Evolutionary conservation across 1,284 basidiomycete species (phyloP).

Genomic region (Abortiporus biennis): DNA sequence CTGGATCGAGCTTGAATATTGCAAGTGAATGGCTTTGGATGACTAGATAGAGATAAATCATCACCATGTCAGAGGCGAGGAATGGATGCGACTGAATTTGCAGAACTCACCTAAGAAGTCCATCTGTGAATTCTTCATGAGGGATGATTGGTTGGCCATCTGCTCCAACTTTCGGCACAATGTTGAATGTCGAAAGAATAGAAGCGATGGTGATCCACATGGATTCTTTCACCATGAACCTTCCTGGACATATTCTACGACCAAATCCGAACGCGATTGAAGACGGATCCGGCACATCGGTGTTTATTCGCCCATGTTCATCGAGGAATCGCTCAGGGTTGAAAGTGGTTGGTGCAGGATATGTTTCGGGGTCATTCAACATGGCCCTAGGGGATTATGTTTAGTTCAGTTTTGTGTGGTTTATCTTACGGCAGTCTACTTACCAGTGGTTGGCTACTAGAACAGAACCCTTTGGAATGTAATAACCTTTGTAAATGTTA

Average conservation of each 20-base stretch:
- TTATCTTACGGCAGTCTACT: background rate
- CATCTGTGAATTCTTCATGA: conserved; percentile 7
- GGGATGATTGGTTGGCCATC: conserved; percentile 9
- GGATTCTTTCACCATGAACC: conserved; percentile 8
- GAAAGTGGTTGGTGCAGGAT: conserved; percentile 10
- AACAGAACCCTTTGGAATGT: conserved; percentile 15
- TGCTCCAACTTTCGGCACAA: conserved; percentile 8
- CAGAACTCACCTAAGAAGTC: conserved; percentile 9
- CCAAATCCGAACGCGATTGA: conserved; percentile 17
- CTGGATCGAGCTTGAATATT: conserved; percentile 6
- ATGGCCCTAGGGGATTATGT: conserved; percentile 6
- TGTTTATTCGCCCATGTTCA: conserved; percentile 6
- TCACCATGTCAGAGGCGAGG: background rate
- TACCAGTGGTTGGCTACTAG: conserved; percentile 16
- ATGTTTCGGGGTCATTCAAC: conserved; percentile 5
- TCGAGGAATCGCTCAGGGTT: conserved; percentile 10
- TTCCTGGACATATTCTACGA: conserved; percentile 12
- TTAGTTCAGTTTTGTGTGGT: background rate
- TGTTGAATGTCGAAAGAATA: conserved; percentile 14
- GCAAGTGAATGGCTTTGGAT: conserved; percentile 12
- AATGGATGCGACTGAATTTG: too few species aligned
- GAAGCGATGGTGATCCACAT: conserved; percentile 13
- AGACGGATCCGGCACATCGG: conserved; percentile 3
- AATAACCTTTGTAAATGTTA: conserved; percentile 13
- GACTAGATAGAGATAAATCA: conserved; percentile 2